phyloP scores from a whole-genome alignment of 805 yeast genomes.

The Cyberlindnera suaveolens region DNA sequence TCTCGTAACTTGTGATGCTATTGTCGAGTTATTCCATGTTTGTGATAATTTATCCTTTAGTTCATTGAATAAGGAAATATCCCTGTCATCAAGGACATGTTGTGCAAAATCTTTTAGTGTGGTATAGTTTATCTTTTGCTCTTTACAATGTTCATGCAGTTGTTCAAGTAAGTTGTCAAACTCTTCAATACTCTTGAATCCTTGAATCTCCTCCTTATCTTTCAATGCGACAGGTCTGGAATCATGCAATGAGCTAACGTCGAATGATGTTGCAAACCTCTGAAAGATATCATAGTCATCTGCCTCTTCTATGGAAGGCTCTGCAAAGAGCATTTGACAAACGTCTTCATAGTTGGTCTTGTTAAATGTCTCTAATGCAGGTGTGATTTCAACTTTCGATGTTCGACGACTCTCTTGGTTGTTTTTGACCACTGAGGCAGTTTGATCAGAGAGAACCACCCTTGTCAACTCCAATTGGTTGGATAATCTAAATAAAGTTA shows the following conservation, averaged over 20 bases:
- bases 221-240: constrained; percentile 10
- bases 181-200: constrained; percentile 24
- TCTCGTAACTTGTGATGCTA: constrained; percentile 6
- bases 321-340: not conserved
- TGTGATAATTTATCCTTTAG: constrained; percentile 3
- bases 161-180: constrained; percentile 36
- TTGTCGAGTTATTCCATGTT: constrained; percentile 8
- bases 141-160: constrained; percentile 23
- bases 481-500: constrained; percentile 5
- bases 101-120: not conserved
- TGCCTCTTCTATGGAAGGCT: not conserved
- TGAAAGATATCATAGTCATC: constrained; percentile 13
- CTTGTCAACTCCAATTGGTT: constrained; percentile 4
- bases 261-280: constrained; percentile 10
- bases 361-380: not conserved
- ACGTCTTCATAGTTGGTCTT: constrained; percentile 4
- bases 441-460: not conserved
- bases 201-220: constrained; percentile 21
- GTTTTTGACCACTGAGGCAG: not conserved
- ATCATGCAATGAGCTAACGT: constrained; percentile 2
- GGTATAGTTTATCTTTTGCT: constrained; percentile 16
- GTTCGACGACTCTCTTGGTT: not conserved
- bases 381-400: not conserved
- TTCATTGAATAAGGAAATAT: not conserved
- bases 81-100: not conserved